Conservation (phyloP, 2,329 filamentous ascomycete species). For the Fusarium decemcellulare region DNA sequence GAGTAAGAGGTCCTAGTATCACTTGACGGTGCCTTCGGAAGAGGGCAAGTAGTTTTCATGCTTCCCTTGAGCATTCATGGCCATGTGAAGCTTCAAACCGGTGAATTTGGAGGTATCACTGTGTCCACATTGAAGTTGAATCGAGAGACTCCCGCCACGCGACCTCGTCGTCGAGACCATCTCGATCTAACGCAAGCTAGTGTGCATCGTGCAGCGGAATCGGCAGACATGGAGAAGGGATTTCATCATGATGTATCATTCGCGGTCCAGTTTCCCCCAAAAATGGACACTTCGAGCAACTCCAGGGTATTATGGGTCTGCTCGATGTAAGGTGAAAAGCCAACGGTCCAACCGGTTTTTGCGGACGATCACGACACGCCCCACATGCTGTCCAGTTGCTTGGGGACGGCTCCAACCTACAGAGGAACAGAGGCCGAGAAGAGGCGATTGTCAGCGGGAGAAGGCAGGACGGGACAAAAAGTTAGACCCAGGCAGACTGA, state of each 20-base stretch:
- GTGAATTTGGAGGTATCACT: too few relatives aligned
- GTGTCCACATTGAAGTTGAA: background rate
- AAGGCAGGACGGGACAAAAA: too few relatives aligned
- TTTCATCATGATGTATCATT: conserved; percentile 16
- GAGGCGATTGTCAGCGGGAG: too few relatives aligned
- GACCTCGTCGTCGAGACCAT: background rate
- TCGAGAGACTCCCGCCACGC: background rate
- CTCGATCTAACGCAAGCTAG: conserved; percentile 12
- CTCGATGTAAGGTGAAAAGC: background rate
- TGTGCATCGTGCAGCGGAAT: conserved; percentile 10
- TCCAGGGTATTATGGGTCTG: background rate
- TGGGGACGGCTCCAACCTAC: conserved; percentile 17
- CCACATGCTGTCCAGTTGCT: conserved; percentile 23
- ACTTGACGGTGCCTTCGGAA: too few relatives aligned
- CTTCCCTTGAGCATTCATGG: too few relatives aligned
- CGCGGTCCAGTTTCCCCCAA: conserved; percentile 2
- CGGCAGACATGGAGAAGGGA: conserved; percentile 11
- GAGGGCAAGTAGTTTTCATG: too few relatives aligned
- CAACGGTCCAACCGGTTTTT: conserved; percentile 4
- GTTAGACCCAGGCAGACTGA: background rate
- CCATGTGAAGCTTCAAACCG: background rate
- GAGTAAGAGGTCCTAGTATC: too few relatives aligned
- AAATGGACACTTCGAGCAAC: background rate
- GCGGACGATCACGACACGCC: conserved; percentile 29
- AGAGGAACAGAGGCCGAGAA: background rate